Evolutionary conservation across 2,329 filamentous ascomycete species (phyloP).

Genomic region (Talaromyces sp.): DNA sequence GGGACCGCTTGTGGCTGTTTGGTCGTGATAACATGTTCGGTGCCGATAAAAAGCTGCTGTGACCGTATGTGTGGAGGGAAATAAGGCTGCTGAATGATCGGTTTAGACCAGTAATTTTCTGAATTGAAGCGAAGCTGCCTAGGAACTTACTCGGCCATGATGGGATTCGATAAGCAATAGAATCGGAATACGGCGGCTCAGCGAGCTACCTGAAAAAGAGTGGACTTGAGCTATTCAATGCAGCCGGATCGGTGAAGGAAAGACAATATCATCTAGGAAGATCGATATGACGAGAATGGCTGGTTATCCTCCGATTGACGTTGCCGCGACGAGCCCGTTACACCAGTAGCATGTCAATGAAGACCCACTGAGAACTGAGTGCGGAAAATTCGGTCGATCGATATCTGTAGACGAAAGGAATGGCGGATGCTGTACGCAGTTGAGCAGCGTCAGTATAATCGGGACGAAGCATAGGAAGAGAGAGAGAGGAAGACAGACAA

Average conservation of each 20-base stretch:
- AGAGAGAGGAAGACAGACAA: background rate
- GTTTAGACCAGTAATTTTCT: background rate
- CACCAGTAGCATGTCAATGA: slow-evolving; percentile 8
- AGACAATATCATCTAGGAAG: background rate
- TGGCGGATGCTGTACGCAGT: background rate
- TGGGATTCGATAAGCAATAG: slow-evolving; percentile 20
- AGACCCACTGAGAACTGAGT: slow-evolving; percentile 3
- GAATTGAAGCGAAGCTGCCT: background rate
- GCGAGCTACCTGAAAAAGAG: background rate
- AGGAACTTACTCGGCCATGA: slow-evolving; percentile 40
- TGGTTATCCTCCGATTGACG: slow-evolving; percentile 1
- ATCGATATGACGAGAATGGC: slow-evolving; percentile 20
- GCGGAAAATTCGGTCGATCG: background rate
- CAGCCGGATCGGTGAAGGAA: background rate
- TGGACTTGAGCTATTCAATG: background rate
- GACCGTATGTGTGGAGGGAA: slow-evolving; percentile 37
- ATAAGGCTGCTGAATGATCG: slow-evolving; percentile 31
- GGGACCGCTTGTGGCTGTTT: slow-evolving; percentile 36
- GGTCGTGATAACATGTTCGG: slow-evolving; percentile 39
- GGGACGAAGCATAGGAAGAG: background rate
- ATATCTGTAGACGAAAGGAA: background rate
- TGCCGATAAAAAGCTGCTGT: slow-evolving; percentile 34
- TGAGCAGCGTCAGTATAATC: background rate
- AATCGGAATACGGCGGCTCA: slow-evolving; percentile 22
- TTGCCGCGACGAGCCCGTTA: slow-evolving; percentile 8